Percentiles rank a stretch among this genome's conserved stretches.
phyloP scores from a whole-genome alignment of 148 eudicot species.

The Arbutus unedo region DNA sequence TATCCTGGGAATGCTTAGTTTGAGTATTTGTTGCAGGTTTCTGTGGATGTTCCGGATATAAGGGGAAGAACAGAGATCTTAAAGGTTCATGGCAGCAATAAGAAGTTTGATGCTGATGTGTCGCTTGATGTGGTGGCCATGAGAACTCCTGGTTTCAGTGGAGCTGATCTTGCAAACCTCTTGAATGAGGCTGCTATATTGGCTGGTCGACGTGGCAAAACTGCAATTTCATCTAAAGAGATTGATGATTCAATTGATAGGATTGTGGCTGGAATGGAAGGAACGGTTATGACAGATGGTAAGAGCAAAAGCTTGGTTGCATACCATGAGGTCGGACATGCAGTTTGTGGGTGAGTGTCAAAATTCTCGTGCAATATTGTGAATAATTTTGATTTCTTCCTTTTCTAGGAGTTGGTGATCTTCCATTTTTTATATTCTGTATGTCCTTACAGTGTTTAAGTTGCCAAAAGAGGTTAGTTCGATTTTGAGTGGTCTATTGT shows the following conservation, averaged over 20 bases:
- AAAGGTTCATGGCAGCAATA: conserved; percentile 91
- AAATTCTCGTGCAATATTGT: conserved; percentile 2
- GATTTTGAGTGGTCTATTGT: background rate
- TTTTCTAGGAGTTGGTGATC: background rate
- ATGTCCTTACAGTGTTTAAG: background rate
- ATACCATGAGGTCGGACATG: conserved; percentile 99
- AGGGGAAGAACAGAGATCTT: conserved; percentile 93
- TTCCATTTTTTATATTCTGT: background rate
- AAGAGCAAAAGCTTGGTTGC: conserved; percentile 99
- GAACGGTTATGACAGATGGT: conserved; percentile 96
- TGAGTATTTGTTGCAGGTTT: conserved; percentile 52
- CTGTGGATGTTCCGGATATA: conserved; percentile 93
- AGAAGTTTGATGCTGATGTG: conserved; percentile 81
- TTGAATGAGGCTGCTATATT: conserved; percentile 96
- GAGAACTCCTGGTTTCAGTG: conserved; percentile 99
- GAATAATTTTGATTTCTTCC: background rate
- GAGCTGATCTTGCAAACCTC: conserved; percentile 97
- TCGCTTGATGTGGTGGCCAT: conserved; percentile 95
- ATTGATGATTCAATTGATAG: conserved; percentile 97
- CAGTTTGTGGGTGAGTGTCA: conserved; percentile 87
- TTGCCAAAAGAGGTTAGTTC: background rate
- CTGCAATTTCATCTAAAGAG: conserved; percentile 88
- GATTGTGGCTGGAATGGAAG: conserved; percentile 99
- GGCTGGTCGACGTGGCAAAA: conserved; percentile 93
- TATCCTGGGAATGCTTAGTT: conserved; percentile 12